These are phyloP conservation scores for Magnolia officinalis DNA, from an alignment of 164 flowering plant genomes.

Conservation along the genomic window DNA sequence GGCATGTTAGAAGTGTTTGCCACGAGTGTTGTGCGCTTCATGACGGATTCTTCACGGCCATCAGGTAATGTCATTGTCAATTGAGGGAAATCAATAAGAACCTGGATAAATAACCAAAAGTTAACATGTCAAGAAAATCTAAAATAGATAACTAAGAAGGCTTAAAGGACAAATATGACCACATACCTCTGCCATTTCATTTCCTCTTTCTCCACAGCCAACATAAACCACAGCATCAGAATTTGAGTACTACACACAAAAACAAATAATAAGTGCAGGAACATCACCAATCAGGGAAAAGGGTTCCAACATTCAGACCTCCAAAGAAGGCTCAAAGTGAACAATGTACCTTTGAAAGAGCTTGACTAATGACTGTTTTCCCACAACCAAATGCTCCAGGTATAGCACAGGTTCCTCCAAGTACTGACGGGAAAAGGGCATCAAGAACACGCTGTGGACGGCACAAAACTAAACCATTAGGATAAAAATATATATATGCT, in stretches of 20 bases:
- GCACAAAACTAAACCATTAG: constrained; percentile 15
- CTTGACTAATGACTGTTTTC: constrained; percentile 99
- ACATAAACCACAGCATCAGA: constrained; percentile 99
- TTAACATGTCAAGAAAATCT: not conserved
- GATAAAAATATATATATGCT: not conserved
- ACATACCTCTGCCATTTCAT: constrained; percentile 98
- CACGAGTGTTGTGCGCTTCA: constrained; percentile 99
- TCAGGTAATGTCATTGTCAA: constrained; percentile 99
- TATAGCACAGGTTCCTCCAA: constrained; percentile 99
- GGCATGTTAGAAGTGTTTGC: constrained; percentile 99
- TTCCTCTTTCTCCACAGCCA: constrained; percentile 99
- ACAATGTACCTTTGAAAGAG: constrained; percentile 83
- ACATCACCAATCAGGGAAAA: not conserved
- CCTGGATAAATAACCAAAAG: constrained; percentile 38
- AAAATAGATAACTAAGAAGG: not conserved
- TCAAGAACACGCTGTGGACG: constrained; percentile 92
- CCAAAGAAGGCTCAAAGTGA: not conserved
- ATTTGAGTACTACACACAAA: constrained; percentile 79
- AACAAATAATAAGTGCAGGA: constrained; percentile 1
- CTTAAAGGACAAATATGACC: not conserved
- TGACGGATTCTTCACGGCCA: constrained; percentile 99
- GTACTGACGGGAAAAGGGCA: constrained; percentile 99
- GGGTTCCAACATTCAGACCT: not conserved
- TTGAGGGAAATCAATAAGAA: constrained; percentile 99
- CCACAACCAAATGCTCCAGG: constrained; percentile 99